phyloP scores from a whole-genome alignment of 768 basidiomycete genomes.

The Suillus occidentalis region DNA sequence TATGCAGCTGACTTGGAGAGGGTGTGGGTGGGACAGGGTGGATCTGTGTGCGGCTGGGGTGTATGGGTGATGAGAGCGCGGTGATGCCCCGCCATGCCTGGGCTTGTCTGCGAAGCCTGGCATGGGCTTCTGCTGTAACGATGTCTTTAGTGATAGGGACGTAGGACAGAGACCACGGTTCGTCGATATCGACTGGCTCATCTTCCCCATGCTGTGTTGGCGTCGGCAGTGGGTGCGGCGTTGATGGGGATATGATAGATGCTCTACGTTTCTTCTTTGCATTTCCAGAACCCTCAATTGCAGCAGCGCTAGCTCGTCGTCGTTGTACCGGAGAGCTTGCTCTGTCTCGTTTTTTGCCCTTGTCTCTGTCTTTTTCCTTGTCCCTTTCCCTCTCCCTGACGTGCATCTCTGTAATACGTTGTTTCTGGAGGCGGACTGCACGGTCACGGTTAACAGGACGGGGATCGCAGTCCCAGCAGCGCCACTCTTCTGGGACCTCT shows the following conservation, averaged over 20 bases:
- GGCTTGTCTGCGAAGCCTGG: conserved; percentile 57
- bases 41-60: conserved; percentile 31
- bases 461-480: conserved; percentile 70
- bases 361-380: conserved; percentile 33
- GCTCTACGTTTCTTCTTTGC: conserved; percentile 39
- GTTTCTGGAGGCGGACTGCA: conserved; percentile 44
- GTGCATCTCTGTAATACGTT: background rate
- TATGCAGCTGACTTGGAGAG: conserved; percentile 11
- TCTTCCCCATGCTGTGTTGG: conserved; percentile 35
- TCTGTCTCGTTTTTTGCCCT: conserved; percentile 29
- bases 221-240: background rate
- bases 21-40: conserved; percentile 29
- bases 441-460: conserved; percentile 41
- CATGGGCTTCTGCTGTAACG: conserved; percentile 42
- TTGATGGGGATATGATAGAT: conserved; percentile 23
- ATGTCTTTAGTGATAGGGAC: conserved; percentile 48
- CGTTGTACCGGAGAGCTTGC: conserved; percentile 23
- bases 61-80: conserved; percentile 40
- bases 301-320: conserved; percentile 35
- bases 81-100: conserved; percentile 67
- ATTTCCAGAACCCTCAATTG: conserved; percentile 32
- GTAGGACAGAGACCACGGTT: conserved; percentile 46
- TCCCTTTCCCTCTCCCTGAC: conserved; percentile 21
- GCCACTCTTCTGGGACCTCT: conserved; percentile 71
- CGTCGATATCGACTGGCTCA: conserved; percentile 50